Percentiles rank a stretch among this genome's conserved stretches.
Evolutionary conservation across 2,329 filamentous ascomycete genomes (phyloP).

Genomic region (Phoma sp.): DNA sequence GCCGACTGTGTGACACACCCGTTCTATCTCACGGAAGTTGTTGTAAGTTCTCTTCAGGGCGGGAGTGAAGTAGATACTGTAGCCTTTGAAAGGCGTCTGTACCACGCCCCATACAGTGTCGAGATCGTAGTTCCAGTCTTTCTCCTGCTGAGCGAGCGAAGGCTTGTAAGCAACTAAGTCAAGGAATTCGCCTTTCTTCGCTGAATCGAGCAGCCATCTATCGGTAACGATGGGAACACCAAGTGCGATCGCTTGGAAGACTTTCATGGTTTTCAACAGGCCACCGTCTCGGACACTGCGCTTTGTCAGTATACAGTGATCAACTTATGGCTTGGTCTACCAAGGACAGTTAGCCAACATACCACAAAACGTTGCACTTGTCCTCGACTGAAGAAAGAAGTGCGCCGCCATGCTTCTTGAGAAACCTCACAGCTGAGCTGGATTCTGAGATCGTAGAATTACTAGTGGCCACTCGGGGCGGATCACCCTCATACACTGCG

Average conservation of each 20-base stretch:
- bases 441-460: constrained; percentile 37
- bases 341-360: constrained; percentile 4
- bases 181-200: constrained; percentile 45
- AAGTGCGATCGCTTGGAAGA: constrained; percentile 51
- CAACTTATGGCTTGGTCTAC: not conserved
- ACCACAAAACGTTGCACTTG: constrained; percentile 43
- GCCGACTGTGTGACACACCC: constrained; percentile 48
- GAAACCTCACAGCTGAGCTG: constrained; percentile 37
- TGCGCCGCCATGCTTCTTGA: constrained; percentile 41
- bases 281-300: constrained; percentile 47
- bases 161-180: constrained; percentile 44
- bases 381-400: constrained; percentile 42
- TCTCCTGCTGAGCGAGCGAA: constrained; percentile 39
- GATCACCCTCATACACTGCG: constrained; percentile 30
- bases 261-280: constrained; percentile 53
- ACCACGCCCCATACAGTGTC: constrained; percentile 40
- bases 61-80: constrained; percentile 57
- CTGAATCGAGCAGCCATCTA: constrained; percentile 52
- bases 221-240: constrained; percentile 56
- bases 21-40: constrained; percentile 48
- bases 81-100: constrained; percentile 54
- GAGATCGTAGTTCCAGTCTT: constrained; percentile 49
- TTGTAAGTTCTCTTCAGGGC: constrained; percentile 41
- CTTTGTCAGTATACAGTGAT: constrained; percentile 17
- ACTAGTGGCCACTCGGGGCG: constrained; percentile 42